Base-by-base conservation (phyloP, 2,329 filamentous ascomycete genomes). In the Basipetospora sp. region DNA sequence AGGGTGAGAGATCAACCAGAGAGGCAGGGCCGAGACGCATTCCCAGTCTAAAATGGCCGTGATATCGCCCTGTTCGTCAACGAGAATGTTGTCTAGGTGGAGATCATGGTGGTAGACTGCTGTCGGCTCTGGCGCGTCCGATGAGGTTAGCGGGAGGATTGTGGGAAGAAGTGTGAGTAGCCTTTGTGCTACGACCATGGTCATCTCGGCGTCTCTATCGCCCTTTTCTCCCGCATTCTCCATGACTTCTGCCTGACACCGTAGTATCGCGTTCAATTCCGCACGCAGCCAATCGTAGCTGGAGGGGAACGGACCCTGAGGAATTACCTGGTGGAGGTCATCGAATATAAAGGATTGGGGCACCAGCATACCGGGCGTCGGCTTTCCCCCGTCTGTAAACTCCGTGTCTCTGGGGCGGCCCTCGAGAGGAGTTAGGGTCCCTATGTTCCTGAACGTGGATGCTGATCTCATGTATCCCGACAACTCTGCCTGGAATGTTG, bases 21-120 rank as follows among this genome's bases (percentile, higher is more conserved):
- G 43, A 5, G 60, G 62, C 39, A 62, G 19, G 2, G 56, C 45
- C 0, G 56, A 61, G 9, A 62, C 54, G 30, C 54, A 63, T 39
- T 65, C 59, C 59, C 59, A 66, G 43, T 64, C 59, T 3, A 64
- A 31, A 0, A 65, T 34, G 4, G 45, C 61, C 1, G 56, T 58
- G 4, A 65, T 43, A 0, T 41, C 40, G 1, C 56, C 56, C 4
- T 52, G 19, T 0, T 55, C 47, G 36, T 64, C 49, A 1, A 64
- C 52, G 17, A 64, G 43, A 8, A 67, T 57, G 39, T 66, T 65
- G 2, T 49, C 42, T 5, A 52, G 41, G 1, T 48, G 52, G 1
- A 65, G 45, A 32, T 64, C 59, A 16, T 59, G 41, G 20, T 50
- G 58, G 30, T 46, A 56, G 2, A 64, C 42, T 0, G 55, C 45